Evolutionary conservation across 371 early-diverging fungal species (phyloP).

Genomic region (Haplosporangium sp.): DNA sequence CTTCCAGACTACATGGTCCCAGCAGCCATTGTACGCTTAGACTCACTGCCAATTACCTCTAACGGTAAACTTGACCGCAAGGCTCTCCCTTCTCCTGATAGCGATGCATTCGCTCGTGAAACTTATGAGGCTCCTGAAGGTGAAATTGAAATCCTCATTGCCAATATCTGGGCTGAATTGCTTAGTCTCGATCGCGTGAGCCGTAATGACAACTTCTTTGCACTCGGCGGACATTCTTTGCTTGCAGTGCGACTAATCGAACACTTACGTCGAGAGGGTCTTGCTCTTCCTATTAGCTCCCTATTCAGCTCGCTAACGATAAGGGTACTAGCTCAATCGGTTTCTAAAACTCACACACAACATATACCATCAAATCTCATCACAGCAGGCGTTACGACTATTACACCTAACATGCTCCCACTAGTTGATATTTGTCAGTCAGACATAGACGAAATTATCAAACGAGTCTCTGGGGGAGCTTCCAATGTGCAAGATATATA

Average conservation of each 20-base stretch:
- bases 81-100: slow-evolving; percentile 21
- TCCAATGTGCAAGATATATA: slow-evolving; percentile 36
- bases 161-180: slow-evolving; percentile 21
- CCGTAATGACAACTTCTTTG: slow-evolving; percentile 5
- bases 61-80: slow-evolving; percentile 31
- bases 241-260: slow-evolving; percentile 27
- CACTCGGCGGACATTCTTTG: slow-evolving; percentile 42
- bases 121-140: background rate
- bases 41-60: background rate
- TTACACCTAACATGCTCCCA: slow-evolving; percentile 20
- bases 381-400: background rate
- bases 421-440: slow-evolving; percentile 21
- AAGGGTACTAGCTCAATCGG: no score
- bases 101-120: no score
- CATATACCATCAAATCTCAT: background rate
- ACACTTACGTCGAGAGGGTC: no score
- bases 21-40: slow-evolving; percentile 20
- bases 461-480: slow-evolving; percentile 10
- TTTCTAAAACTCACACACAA: no score
- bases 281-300: no score
- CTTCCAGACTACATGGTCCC: slow-evolving; percentile 34
- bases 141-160: slow-evolving; percentile 11
- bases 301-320: no score
- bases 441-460: slow-evolving; percentile 22
- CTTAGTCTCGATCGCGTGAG: slow-evolving; percentile 22